A percentile compares a stretch with the other conserved stretches of the same genome.
Evolutionary conservation across 257 asterid species (phyloP).

Genomic region (Penstemon davidsonii): DNA sequence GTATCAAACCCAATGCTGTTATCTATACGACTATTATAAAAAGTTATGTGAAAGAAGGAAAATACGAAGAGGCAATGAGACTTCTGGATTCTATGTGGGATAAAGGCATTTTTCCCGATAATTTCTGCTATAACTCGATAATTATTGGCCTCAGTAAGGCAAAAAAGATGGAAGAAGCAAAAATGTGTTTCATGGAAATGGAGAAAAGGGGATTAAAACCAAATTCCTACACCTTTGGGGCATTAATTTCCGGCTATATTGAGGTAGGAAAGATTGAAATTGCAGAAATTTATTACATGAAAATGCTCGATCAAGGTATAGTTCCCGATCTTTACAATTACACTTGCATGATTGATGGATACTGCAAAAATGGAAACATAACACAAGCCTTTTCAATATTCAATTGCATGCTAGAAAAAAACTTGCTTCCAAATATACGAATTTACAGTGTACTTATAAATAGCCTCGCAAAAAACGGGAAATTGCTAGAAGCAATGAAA

Average conservation of each 20-base stretch:
- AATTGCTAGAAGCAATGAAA: slow-evolving; percentile 64
- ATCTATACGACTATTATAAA: slow-evolving; percentile 58
- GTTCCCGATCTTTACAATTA: slow-evolving; percentile 57
- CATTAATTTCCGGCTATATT: slow-evolving; percentile 57
- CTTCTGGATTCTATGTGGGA: slow-evolving; percentile 68
- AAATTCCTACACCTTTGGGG: slow-evolving; percentile 76
- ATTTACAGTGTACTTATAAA: slow-evolving; percentile 67
- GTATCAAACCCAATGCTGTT: slow-evolving; percentile 56
- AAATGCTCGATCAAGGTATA: slow-evolving; percentile 69
- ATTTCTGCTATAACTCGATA: slow-evolving; percentile 65
- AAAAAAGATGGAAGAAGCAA: slow-evolving; percentile 71
- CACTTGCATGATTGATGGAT: slow-evolving; percentile 65
- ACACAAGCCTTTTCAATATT: slow-evolving; percentile 62
- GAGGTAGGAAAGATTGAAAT: slow-evolving; percentile 60
- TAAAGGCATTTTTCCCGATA: slow-evolving; percentile 68
- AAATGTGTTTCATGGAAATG: slow-evolving; percentile 53
- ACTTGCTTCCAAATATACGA: slow-evolving; percentile 56
- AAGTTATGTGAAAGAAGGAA: slow-evolving; percentile 57
- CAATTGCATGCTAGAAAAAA: slow-evolving; percentile 47
- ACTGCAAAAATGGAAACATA: slow-evolving; percentile 60
- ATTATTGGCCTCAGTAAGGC: slow-evolving; percentile 75
- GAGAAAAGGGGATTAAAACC: slow-evolving; percentile 55
- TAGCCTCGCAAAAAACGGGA: slow-evolving; percentile 68
- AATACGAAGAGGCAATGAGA: slow-evolving; percentile 59
- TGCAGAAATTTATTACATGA: slow-evolving; percentile 65